Evolutionary conservation across 768 basidiomycete genomes (phyloP).

Genomic region (Lyophyllum decastes): DNA sequence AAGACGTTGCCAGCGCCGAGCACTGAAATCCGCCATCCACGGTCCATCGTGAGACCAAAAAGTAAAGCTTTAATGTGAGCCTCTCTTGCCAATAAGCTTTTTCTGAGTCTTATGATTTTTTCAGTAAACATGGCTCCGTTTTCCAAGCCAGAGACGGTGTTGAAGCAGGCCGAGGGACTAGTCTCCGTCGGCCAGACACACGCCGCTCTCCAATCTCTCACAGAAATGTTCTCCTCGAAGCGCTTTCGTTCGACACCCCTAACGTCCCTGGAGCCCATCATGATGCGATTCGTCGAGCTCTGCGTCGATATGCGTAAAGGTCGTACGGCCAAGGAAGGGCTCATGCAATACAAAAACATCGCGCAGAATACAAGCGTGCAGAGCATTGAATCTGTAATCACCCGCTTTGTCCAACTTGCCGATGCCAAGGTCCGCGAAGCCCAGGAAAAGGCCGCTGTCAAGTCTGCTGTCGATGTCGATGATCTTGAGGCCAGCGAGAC

Average conservation of each 20-base stretch:
- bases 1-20: conserved; percentile 8
- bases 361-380: conserved; percentile 90
- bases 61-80: conserved; percentile 5
- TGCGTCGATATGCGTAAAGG: conserved; percentile 96
- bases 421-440: conserved; percentile 84
- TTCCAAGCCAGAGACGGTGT: conserved; percentile 86
- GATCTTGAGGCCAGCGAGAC: conserved; percentile 96
- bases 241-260: conserved; percentile 92
- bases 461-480: conserved; percentile 80
- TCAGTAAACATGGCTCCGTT: conserved; percentile 75
- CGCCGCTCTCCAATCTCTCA: conserved; percentile 86
- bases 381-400: conserved; percentile 91
- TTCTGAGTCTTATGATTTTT: background rate
- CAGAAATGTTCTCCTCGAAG: conserved; percentile 92
- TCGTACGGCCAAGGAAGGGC: conserved; percentile 89
- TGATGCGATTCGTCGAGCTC: conserved; percentile 93
- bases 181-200: conserved; percentile 90
- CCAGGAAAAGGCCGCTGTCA: conserved; percentile 82
- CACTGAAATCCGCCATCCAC: background rate
- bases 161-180: conserved; percentile 93
- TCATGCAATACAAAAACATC: conserved; percentile 98
- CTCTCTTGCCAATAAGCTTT: background rate
- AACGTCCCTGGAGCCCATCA: conserved; percentile 89
- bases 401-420: conserved; percentile 77
- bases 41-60: conserved; percentile 6